These are phyloP conservation scores for Knoxia roxburghii DNA, from an alignment of 257 asterid genomes.

Conservation along the genomic window DNA sequence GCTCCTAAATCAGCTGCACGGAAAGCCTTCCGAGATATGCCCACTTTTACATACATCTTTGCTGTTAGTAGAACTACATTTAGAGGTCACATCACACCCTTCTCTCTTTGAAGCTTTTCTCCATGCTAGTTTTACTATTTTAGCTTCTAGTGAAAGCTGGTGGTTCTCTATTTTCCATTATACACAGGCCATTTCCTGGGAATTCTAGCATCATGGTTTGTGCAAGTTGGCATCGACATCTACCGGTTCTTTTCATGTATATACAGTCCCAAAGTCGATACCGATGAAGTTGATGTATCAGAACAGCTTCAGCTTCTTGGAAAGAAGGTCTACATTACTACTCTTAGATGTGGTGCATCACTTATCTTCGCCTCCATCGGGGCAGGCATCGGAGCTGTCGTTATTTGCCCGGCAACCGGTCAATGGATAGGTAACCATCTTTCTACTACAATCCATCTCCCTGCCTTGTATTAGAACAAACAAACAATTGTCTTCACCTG, in stretches of 20 bases:
- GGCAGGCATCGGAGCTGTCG: constrained; percentile 72
- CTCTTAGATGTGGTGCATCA: constrained; percentile 59
- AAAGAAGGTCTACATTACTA: constrained; percentile 44
- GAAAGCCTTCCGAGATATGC: constrained; percentile 73
- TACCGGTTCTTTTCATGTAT: constrained; percentile 47
- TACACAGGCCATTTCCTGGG: constrained; percentile 76
- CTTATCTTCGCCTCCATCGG: constrained; percentile 82
- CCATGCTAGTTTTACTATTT: neutral
- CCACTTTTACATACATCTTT: constrained; percentile 40
- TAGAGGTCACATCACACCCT: constrained; percentile 71
- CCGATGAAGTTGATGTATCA: constrained; percentile 25
- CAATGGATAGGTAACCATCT: constrained; percentile 79
- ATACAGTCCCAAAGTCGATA: constrained; percentile 31
- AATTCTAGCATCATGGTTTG: constrained; percentile 79
- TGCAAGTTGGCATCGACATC: constrained; percentile 70
- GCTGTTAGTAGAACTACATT: constrained; percentile 68
- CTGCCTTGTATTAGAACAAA: neutral
- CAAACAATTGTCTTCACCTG: neutral
- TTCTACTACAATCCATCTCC: neutral
- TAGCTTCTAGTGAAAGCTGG: constrained; percentile 11
- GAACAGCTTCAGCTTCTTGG: constrained; percentile 41
- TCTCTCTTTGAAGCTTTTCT: neutral
- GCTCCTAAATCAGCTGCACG: constrained; percentile 83
- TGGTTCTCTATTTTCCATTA: constrained; percentile 13
- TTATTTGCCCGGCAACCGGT: constrained; percentile 69